A percentile compares a stretch with the other conserved stretches of the same genome.
Conservation (phyloP, 768 basidiomycete genomes). For the Favolaschia claudopus region DNA sequence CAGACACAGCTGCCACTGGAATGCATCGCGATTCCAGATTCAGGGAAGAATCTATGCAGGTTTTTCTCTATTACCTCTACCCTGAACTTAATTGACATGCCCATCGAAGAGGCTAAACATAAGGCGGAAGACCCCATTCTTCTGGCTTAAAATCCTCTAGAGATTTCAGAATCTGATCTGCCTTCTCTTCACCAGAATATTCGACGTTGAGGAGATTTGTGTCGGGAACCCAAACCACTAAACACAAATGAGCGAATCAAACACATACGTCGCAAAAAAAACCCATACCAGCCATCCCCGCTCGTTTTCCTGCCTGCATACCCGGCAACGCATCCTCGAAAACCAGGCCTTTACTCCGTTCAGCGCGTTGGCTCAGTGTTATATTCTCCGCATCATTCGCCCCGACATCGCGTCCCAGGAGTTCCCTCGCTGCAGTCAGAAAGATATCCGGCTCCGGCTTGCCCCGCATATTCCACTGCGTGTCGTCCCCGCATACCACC, state of each 20-base stretch:
- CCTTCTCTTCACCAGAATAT: slow-evolving; percentile 54
- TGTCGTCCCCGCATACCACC: slow-evolving; percentile 79
- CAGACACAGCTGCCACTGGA: too few relatives aligned
- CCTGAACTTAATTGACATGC: too few relatives aligned
- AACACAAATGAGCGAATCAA: neutral
- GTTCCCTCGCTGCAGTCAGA: slow-evolving; percentile 69
- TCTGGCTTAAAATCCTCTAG: slow-evolving; percentile 82
- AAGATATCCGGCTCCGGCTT: slow-evolving; percentile 89
- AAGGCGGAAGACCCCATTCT: slow-evolving; percentile 85
- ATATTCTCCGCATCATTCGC: slow-evolving; percentile 39
- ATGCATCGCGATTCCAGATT: too few relatives aligned
- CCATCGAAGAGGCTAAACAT: too few relatives aligned
- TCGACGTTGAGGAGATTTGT: slow-evolving; percentile 62
- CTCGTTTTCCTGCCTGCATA: slow-evolving; percentile 80
- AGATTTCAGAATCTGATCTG: slow-evolving; percentile 67
- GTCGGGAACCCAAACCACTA: slow-evolving; percentile 90
- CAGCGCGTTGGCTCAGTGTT: slow-evolving; percentile 46
- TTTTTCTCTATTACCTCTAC: too few relatives aligned
- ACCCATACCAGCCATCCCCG: slow-evolving; percentile 82
- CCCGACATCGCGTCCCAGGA: slow-evolving; percentile 66
- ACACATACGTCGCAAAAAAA: slow-evolving; percentile 2
- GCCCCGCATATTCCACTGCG: slow-evolving; percentile 57
- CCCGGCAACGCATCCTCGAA: slow-evolving; percentile 86
- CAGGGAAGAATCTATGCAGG: too few relatives aligned
- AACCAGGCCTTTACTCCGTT: slow-evolving; percentile 72